These are phyloP conservation scores for Phytophthora ramorum DNA, from an alignment of 352 stramenopile species.

Conservation along the genomic window DNA sequence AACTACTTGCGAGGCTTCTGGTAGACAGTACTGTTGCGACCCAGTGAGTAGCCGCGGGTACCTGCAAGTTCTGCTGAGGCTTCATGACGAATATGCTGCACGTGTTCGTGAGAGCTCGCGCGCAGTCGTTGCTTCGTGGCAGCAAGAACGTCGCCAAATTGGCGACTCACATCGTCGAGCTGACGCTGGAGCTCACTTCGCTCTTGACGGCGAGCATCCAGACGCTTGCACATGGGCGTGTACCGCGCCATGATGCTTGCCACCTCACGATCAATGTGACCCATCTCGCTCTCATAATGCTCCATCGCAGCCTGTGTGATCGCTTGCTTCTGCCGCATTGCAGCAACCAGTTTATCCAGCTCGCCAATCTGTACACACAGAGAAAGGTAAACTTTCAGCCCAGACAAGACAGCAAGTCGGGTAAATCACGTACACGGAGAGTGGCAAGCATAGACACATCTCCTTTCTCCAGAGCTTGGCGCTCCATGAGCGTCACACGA, in stretches of 20 bases:
- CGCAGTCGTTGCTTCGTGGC: slow-evolving; percentile 67
- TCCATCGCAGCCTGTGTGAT: slow-evolving; percentile 57
- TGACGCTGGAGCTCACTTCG: slow-evolving; percentile 54
- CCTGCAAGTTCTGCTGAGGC: slow-evolving; percentile 54
- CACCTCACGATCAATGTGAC: slow-evolving; percentile 68
- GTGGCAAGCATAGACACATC: slow-evolving; percentile 81
- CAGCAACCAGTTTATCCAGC: slow-evolving; percentile 75
- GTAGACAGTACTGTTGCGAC: slow-evolving; percentile 68
- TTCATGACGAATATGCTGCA: slow-evolving; percentile 70
- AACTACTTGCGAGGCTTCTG: slow-evolving; percentile 47
- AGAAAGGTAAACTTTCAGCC: neutral
- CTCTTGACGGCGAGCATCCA: slow-evolving; percentile 63
- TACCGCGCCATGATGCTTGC: slow-evolving; percentile 72
- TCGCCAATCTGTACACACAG: slow-evolving; percentile 59
- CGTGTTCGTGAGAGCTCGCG: slow-evolving; percentile 58
- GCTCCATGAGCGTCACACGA: slow-evolving; percentile 74
- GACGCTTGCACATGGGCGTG: slow-evolving; percentile 61
- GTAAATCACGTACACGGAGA: slow-evolving; percentile 49
- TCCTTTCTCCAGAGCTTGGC: slow-evolving; percentile 69
- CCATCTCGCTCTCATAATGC: slow-evolving; percentile 66
- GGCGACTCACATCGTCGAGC: slow-evolving; percentile 48
- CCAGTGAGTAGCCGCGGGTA: slow-evolving; percentile 61
- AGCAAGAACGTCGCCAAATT: slow-evolving; percentile 74
- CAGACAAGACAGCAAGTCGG: neutral
- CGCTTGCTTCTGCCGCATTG: slow-evolving; percentile 70